A percentile compares a stretch with the other conserved stretches of the same genome.
Evolutionary conservation across 75 land plant genomes (phyloP).

Genomic region (Isoetes taiwanensis): DNA sequence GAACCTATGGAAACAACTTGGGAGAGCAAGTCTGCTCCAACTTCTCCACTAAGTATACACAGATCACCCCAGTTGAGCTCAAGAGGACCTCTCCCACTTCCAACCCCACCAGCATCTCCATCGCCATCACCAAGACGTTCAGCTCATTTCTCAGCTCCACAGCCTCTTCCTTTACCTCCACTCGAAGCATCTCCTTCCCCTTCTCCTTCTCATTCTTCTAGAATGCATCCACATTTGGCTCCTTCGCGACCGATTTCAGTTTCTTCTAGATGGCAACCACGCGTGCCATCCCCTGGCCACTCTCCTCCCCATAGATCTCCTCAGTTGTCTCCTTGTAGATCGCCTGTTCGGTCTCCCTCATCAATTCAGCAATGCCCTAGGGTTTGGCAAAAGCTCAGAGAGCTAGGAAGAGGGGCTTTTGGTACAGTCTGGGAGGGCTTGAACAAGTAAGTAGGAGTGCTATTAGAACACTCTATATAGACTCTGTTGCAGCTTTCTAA

Average conservation of each 20-base stretch:
- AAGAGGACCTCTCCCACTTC: no score
- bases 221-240: neutral
- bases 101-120: no score
- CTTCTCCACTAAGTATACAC: no score
- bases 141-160: neutral
- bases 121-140: neutral
- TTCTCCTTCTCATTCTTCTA: neutral
- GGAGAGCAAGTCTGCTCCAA: no score
- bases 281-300: no score
- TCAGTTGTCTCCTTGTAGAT: neutral
- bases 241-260: no score
- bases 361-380: no score
- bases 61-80: no score
- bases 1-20: no score
- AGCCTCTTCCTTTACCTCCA: no score
- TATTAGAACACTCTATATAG: neutral
- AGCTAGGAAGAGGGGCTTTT: conserved; percentile 21
- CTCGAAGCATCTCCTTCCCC: no score
- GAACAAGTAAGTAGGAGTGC: conserved; percentile 12
- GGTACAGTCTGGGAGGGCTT: conserved; percentile 27
- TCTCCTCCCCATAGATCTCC: neutral
- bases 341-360: no score
- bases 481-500: neutral
- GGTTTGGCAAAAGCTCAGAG: conserved; percentile 11
- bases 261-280: neutral